phyloP scores from a whole-genome alignment of 305 asterid species.

The Fraxinus platypoda region DNA sequence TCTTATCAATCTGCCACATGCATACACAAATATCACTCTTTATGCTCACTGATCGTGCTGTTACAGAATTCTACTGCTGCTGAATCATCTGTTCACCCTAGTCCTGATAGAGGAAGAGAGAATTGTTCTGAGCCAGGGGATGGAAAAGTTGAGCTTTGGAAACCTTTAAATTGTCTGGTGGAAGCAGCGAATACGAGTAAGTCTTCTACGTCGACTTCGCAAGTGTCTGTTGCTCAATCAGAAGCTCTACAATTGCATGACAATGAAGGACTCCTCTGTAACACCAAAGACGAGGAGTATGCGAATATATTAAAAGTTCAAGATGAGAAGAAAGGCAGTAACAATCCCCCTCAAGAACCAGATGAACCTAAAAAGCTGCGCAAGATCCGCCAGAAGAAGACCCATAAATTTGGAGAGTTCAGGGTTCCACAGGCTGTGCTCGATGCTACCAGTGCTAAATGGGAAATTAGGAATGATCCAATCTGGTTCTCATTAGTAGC shows the following conservation, averaged over 20 bases:
- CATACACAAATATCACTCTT: conserved; percentile 7
- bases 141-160: conserved; percentile 85
- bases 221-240: conserved; percentile 56
- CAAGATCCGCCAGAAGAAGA: conserved; percentile 61
- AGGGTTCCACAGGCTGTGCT: conserved; percentile 33
- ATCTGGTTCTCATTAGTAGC: conserved; percentile 43
- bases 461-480: conserved; percentile 25
- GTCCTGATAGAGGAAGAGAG: conserved; percentile 50
- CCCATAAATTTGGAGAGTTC: conserved; percentile 44
- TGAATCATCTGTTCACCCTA: conserved; percentile 53
- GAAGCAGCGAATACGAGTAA: conserved; percentile 92
- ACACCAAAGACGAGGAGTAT: conserved; percentile 54
- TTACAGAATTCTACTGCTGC: conserved; percentile 61
- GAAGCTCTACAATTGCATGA: conserved; percentile 49
- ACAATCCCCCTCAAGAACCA: conserved; percentile 46
- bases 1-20: conserved; percentile 6
- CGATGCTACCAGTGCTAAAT: conserved; percentile 20
- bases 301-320: conserved; percentile 52
- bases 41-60: conserved; percentile 22
- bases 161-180: conserved; percentile 88
- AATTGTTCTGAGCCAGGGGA: conserved; percentile 63
- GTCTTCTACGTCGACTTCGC: conserved; percentile 52
- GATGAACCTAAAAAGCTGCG: conserved; percentile 64
- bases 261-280: conserved; percentile 50
- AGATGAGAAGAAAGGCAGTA: conserved; percentile 47